Percentiles rank a stretch among this genome's conserved stretches.
Evolutionary conservation across 371 early-diverging fungal species (phyloP).

Genomic region (Mucor piriformis): DNA sequence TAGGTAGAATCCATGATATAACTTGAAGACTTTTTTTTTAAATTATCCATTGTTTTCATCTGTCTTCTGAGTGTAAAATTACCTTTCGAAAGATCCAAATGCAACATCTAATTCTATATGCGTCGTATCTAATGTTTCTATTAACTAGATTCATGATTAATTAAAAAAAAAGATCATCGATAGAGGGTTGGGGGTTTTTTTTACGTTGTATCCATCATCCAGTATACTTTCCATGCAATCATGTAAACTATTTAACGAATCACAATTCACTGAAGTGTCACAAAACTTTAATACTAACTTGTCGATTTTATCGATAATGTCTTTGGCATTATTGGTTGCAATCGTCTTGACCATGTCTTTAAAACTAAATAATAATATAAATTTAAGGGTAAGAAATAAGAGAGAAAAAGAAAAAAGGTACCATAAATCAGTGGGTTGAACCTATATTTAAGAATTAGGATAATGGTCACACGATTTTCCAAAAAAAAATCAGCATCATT

Average conservation of each 20-base stretch:
- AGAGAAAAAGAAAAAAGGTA: background rate
- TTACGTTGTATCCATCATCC: constrained; percentile 20
- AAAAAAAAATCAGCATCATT: constrained; percentile 5
- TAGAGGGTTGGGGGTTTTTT: too few species aligned
- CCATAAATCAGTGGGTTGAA: constrained; percentile 8
- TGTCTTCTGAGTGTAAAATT: background rate
- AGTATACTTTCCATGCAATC: constrained; percentile 17
- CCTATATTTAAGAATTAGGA: constrained; percentile 1
- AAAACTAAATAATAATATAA: constrained; percentile 4
- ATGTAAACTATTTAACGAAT: constrained; percentile 13
- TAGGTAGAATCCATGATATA: constrained; percentile 61
- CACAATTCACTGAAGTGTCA: constrained; percentile 17
- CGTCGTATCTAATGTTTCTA: constrained; percentile 6
- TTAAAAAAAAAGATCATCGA: background rate
- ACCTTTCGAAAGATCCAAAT: constrained; percentile 50
- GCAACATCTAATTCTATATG: constrained; percentile 28
- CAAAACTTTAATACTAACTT: constrained; percentile 21
- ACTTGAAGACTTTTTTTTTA: constrained; percentile 17
- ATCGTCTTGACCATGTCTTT: constrained; percentile 11
- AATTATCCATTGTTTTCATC: background rate
- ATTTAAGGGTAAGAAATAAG: background rate
- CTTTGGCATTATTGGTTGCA: background rate
- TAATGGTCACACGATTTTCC: constrained; percentile 6
- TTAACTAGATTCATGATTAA: background rate
- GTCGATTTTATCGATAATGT: constrained; percentile 8